Base-by-base conservation (phyloP, 441 rosid species). In the Breynia disticha region DNA sequence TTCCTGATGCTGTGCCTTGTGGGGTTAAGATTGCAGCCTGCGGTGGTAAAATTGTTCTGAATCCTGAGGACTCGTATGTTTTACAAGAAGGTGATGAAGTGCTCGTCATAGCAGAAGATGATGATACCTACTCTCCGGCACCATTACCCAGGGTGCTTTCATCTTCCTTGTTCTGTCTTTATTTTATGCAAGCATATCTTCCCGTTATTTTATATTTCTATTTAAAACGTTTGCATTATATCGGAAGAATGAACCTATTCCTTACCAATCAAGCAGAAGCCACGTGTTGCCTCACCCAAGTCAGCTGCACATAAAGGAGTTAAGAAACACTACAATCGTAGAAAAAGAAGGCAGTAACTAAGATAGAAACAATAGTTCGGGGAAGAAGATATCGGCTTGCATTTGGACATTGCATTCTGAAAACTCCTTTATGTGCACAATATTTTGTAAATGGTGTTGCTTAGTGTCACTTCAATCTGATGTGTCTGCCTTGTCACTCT, bases 91-190 rank as follows among this genome's bases (percentile, higher is more conserved):
- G 79, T 5, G 93, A 84, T 52, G 86, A 84, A 79, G 76, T 84
- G 74, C 86, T 81, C 64, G 93, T 84, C 66, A 76, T 84, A 66
- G 93, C 93, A 16, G 93, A 81, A 78, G 93, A 84, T 64, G 93
- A 84, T 59, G 84, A 84, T 66, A 73, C 76, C 58, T 84, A 81
- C 63, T 66, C 82, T 62, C 87, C 87, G 20, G 71, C 78, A 48
- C 58, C 74, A 64, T 69, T 84, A 60, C 87, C 93, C 39, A 74
- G 1, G 93, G 93, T 84, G 83, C 80, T 72, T 73, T 66, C 69
- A 59, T 66, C 68, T 61, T 61, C 65, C 70, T 63, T 52, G 41
- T 50, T 52, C 35, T 16, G 49, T 35, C 0, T 2, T 51, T 24
- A 19, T 37, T 20, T 59, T 16, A 47, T 56, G 37, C 64, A 55